phyloP scores from a whole-genome alignment of 495 filamentous ascomycete species.

The Neurospora sp. region DNA sequence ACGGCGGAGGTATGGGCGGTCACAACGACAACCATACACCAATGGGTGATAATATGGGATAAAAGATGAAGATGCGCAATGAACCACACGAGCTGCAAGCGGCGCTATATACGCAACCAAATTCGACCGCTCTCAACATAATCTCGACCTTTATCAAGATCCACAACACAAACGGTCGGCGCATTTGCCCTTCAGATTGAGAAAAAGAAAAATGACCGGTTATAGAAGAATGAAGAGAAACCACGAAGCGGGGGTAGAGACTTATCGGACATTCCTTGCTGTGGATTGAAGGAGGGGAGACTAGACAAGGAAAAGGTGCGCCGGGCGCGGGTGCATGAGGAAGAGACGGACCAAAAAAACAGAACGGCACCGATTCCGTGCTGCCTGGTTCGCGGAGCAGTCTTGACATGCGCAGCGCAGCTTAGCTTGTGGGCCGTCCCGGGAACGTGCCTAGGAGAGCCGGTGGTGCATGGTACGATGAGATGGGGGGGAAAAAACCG shows the following conservation, averaged over 20 bases:
- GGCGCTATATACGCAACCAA: background rate
- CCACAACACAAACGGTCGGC: background rate
- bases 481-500: background rate
- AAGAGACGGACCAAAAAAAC: background rate
- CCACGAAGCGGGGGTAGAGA: background rate
- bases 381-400: background rate
- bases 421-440: background rate
- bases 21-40: background rate
- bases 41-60: constrained; percentile 3
- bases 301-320: background rate
- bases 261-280: background rate
- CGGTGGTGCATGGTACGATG: background rate
- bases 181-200: background rate
- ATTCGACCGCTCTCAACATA: background rate
- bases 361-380: background rate
- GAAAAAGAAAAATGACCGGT: background rate
- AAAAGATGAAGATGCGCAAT: constrained; percentile 1
- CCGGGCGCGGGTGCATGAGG: background rate
- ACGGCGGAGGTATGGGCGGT: background rate
- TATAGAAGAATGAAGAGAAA: background rate
- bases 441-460: background rate
- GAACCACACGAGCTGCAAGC: background rate
- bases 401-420: background rate
- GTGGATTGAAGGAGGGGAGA: background rate
- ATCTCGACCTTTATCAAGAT: background rate